These are phyloP conservation scores for Cynara cardunculus DNA, from an alignment of 129 eudicot species.

Conservation along the genomic window DNA sequence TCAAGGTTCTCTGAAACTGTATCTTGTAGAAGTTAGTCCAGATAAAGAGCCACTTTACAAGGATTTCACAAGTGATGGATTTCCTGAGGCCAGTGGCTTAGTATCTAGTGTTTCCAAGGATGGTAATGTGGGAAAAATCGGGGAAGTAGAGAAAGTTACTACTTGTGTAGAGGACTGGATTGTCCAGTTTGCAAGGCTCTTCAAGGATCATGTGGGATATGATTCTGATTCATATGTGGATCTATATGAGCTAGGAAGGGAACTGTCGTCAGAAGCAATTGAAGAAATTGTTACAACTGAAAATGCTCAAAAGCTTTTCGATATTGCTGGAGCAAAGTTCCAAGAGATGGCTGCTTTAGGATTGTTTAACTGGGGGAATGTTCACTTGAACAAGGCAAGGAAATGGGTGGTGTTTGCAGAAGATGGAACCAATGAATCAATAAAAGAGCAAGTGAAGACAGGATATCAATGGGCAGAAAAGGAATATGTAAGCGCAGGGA, in stretches of 20 bases:
- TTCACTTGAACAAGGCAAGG: constrained; percentile 87
- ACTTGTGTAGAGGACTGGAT: constrained; percentile 79
- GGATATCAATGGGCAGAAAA: constrained; percentile 75
- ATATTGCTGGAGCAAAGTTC: constrained; percentile 68
- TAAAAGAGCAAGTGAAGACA: constrained; percentile 41
- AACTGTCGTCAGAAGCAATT: constrained; percentile 82
- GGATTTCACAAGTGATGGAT: constrained; percentile 23
- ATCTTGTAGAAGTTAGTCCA: constrained; percentile 69
- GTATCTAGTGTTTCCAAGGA: constrained; percentile 31
- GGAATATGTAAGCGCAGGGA: constrained; percentile 51
- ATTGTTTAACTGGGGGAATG: constrained; percentile 82
- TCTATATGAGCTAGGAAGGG: constrained; percentile 88
- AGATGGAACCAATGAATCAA: constrained; percentile 49
- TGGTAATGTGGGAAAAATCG: constrained; percentile 21
- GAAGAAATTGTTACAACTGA: constrained; percentile 82
- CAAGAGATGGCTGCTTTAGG: constrained; percentile 98
- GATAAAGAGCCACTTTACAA: constrained; percentile 80
- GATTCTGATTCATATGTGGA: constrained; percentile 88
- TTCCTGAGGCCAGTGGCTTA: constrained; percentile 23
- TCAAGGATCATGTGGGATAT: constrained; percentile 87
- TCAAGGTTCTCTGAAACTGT: constrained; percentile 63
- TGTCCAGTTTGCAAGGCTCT: constrained; percentile 75
- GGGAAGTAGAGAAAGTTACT: constrained; percentile 38
- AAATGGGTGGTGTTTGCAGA: constrained; percentile 58
- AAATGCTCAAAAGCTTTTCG: constrained; percentile 76